phyloP scores from a whole-genome alignment of 768 basidiomycete species.

The Galerina marginata region DNA sequence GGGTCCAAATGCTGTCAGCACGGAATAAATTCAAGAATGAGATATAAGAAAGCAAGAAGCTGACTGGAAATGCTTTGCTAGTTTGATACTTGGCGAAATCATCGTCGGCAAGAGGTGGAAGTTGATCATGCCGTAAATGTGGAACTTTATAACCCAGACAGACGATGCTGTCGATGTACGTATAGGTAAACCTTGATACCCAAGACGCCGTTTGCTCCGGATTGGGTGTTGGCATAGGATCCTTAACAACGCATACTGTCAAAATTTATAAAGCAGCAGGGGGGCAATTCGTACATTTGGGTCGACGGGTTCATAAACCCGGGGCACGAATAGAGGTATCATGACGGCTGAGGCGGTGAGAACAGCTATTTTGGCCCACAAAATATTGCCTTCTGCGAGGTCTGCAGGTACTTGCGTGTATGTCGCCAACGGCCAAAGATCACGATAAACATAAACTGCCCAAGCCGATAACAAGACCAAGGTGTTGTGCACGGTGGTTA shows the following conservation, averaged over 20 bases:
- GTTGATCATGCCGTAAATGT: slow-evolving; percentile 35
- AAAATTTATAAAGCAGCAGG: too few species aligned
- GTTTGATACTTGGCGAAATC: slow-evolving; percentile 39
- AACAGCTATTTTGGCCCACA: slow-evolving; percentile 50
- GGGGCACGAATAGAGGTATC: slow-evolving; percentile 59
- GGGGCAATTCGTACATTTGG: slow-evolving; percentile 37
- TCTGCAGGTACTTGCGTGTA: slow-evolving; percentile 51
- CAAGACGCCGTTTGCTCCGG: slow-evolving; percentile 56
- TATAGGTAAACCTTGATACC: slow-evolving; percentile 47
- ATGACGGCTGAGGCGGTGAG: slow-evolving; percentile 47
- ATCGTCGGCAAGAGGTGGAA: slow-evolving; percentile 53
- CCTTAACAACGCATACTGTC: slow-evolving; percentile 18
- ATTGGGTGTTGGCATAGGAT: slow-evolving; percentile 33
- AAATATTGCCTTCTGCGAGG: slow-evolving; percentile 41
- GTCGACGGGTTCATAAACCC: slow-evolving; percentile 57
- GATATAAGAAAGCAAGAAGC: slow-evolving; percentile 1
- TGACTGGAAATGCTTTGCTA: slow-evolving; percentile 15
- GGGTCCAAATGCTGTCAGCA: slow-evolving; percentile 42
- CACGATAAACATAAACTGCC: slow-evolving; percentile 56
- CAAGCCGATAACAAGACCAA: slow-evolving; percentile 34
- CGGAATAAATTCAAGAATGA: slow-evolving; percentile 22
- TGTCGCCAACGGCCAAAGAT: slow-evolving; percentile 61
- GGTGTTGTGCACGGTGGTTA: too few species aligned
- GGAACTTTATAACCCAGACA: slow-evolving; percentile 39
- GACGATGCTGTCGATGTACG: slow-evolving; percentile 57